Conservation (phyloP, 371 early-diverging fungal genomes). For the Rhizopus arrhizus region DNA sequence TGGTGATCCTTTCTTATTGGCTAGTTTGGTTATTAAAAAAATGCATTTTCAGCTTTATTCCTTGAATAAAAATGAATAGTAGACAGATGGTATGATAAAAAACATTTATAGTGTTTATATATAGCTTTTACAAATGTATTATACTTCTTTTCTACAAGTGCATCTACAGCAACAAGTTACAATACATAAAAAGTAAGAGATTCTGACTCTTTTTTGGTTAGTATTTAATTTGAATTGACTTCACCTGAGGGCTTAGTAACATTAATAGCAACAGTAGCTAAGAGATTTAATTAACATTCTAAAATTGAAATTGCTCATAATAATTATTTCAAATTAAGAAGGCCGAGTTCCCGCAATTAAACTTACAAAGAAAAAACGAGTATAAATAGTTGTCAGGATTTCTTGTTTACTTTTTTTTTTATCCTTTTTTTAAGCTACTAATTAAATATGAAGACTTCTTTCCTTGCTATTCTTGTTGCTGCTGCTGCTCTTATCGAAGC, state of each 20-base stretch:
- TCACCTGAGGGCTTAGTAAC: constrained; percentile 3
- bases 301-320: constrained; percentile 9
- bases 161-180: background rate
- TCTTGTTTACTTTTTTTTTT: background rate
- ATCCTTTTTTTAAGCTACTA: background rate
- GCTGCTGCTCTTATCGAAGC: constrained; percentile 29
- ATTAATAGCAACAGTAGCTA: background rate
- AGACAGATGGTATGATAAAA: background rate
- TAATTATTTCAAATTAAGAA: background rate
- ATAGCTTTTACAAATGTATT: too few relatives aligned
- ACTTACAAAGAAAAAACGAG: background rate
- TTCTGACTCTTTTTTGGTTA: too few relatives aligned
- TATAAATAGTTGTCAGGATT: background rate
- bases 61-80: background rate
- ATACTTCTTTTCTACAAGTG: too few relatives aligned
- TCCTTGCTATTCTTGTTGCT: constrained; percentile 18
- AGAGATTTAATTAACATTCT: constrained; percentile 7
- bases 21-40: background rate
- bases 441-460: constrained; percentile 11
- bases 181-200: background rate
- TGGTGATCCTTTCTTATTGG: constrained; percentile 20
- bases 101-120: too few relatives aligned
- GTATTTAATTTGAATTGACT: background rate
- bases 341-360: background rate
- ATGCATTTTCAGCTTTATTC: background rate